Evolutionary conservation across 176 grass and related monocot species (phyloP).

Genomic region (maize (Zea mays)): DNA sequence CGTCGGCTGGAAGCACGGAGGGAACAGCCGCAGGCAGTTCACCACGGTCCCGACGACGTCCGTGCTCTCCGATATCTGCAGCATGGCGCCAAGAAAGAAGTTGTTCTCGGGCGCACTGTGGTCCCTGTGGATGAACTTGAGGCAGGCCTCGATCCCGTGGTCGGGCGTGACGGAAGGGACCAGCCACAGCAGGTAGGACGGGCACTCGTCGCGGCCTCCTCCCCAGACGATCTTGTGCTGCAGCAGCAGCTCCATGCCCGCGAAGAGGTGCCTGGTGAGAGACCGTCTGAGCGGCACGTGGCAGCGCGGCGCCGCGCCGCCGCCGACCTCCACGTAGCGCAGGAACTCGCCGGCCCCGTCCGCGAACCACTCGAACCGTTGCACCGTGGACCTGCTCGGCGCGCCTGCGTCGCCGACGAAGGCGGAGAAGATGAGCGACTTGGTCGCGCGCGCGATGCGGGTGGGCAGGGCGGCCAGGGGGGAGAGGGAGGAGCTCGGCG

Average conservation of each 20-base stretch:
- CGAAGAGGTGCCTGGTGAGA: neutral
- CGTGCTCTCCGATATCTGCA: neutral
- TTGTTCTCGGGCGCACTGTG: neutral
- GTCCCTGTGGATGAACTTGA: neutral
- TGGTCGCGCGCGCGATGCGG: neutral
- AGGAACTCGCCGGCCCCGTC: constrained; percentile 19
- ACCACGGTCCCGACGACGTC: neutral
- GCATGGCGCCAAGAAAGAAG: neutral
- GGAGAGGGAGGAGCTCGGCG: too few species aligned
- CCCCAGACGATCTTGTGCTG: neutral
- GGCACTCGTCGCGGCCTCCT: too few species aligned
- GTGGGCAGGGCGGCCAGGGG: too few species aligned
- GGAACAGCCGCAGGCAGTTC: neutral
- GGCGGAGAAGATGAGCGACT: neutral
- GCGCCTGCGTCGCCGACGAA: neutral
- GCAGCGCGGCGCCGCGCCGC: neutral
- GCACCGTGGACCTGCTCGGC: neutral
- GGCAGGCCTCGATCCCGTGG: neutral
- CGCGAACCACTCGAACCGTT: constrained; percentile 17
- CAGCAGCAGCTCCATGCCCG: neutral
- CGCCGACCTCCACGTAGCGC: neutral
- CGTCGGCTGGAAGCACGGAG: neutral
- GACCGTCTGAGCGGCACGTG: neutral
- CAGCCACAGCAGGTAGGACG: neutral
- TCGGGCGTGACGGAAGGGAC: neutral